A percentile compares a stretch with the other conserved stretches of the same genome.
Evolutionary conservation across 441 rosid species (phyloP).

Genomic region (Heliophila coronopifolia): DNA sequence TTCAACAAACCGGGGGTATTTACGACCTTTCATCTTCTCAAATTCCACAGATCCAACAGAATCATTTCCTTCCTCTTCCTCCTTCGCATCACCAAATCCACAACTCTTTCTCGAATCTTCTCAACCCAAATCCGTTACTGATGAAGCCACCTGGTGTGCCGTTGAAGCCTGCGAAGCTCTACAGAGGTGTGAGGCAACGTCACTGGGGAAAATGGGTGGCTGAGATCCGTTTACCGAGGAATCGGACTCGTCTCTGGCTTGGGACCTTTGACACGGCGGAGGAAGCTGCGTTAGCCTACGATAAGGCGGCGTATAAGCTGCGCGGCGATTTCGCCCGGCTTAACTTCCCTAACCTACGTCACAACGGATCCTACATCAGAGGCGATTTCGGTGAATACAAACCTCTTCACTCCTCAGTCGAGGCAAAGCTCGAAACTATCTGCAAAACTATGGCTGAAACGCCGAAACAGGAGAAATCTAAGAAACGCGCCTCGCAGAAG

Average conservation of each 20-base stretch:
- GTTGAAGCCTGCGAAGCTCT: slow-evolving; percentile 44
- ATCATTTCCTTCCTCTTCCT: slow-evolving; percentile 5
- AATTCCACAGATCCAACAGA: slow-evolving; percentile 40
- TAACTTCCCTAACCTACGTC: slow-evolving; percentile 52
- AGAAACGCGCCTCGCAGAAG: slow-evolving; percentile 28
- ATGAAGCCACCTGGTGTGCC: slow-evolving; percentile 41
- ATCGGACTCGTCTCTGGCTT: slow-evolving; percentile 61
- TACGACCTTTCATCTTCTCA: slow-evolving; percentile 42
- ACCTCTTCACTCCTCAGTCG: slow-evolving; percentile 59
- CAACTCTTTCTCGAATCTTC: slow-evolving; percentile 30
- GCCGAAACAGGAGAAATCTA: slow-evolving; percentile 38
- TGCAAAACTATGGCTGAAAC: slow-evolving; percentile 47
- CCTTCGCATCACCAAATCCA: slow-evolving; percentile 4
- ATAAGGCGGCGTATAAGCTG: slow-evolving; percentile 51
- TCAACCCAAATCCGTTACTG: slow-evolving; percentile 36
- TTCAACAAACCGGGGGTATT: slow-evolving; percentile 33
- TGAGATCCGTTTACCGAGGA: slow-evolving; percentile 61
- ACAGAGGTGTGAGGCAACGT: slow-evolving; percentile 58
- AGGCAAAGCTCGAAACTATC: slow-evolving; percentile 60
- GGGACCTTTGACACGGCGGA: slow-evolving; percentile 63
- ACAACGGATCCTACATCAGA: slow-evolving; percentile 43
- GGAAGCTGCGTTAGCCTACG: slow-evolving; percentile 63
- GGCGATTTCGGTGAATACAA: slow-evolving; percentile 56
- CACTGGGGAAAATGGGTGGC: slow-evolving; percentile 77
- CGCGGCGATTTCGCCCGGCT: slow-evolving; percentile 58